Evolutionary conservation across 2,329 filamentous ascomycete species (phyloP), one percentile per base, ranked within the genome.

Genomic region (Ceratocystis ficicola): DNA sequence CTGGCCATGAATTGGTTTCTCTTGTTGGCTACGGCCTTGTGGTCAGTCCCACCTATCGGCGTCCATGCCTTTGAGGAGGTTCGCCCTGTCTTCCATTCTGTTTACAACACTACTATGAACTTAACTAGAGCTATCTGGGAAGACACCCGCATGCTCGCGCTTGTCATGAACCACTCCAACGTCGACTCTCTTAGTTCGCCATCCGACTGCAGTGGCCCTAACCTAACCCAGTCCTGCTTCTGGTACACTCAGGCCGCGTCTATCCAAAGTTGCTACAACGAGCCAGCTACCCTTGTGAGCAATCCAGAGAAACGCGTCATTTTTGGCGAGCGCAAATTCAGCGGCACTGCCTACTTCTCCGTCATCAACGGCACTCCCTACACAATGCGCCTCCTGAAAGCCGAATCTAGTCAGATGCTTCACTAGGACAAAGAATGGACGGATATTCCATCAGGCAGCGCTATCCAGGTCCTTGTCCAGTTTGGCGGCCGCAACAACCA

Each of bases 401-500:
- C 44, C 30, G 22, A 44, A 41, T 65, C 64, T 10, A 60, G n/a
- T 44, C 55, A 65, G 41, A 65, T 65, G 64, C 64, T 65, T 65
- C 55, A 59, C n/a, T 65, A 65, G 52, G 64, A 65, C 36, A 41
- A 65, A 61, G 64, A 55, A 44, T 65, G 64, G 64, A 36, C 64
- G 7, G 64, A 65, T 44, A 50, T 65, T 5, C 55, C 64, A 20
- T 48, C 52, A 36, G 64, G 64, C 41, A 61, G 64, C 57, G 64
- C 64, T 50, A 65, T 65, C 41, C 64, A 65, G 30, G 28, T 65
- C 41, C 50, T 65, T 25, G 44, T 65, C 20, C 64, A 65, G 55
- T 65, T 65, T 52, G 64, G 64, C 20, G 64, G 64, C 55, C 64
- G 64, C 52, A 65, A 65, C 64, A 65, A 61, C 28, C 55, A 65